phyloP scores from a whole-genome alignment of 768 basidiomycete species.

The Hygrophoropsis aurantiaca region DNA sequence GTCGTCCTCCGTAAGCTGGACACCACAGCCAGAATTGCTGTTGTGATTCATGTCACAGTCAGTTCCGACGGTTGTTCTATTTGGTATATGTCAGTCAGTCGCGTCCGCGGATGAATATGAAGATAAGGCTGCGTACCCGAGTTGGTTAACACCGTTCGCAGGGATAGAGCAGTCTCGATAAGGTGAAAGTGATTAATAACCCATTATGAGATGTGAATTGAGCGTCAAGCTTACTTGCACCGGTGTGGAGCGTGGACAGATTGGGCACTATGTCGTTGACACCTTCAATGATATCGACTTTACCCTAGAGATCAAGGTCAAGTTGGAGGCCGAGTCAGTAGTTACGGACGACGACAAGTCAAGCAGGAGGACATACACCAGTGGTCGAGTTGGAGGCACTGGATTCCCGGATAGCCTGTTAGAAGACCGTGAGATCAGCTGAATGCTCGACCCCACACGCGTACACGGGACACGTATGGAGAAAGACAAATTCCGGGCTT shows the following conservation, averaged over 20 bases:
- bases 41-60: constrained; percentile 22
- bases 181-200: too few species aligned
- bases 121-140: too few species aligned
- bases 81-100: too few species aligned
- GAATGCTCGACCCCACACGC: constrained; percentile 7
- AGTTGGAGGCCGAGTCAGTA: constrained; percentile 6
- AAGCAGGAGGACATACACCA: constrained; percentile 14
- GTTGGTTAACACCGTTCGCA: too few species aligned
- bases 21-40: constrained; percentile 40
- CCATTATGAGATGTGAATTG: too few species aligned
- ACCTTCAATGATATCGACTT: constrained; percentile 32
- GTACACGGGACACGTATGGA: too few species aligned
- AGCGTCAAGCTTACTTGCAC: constrained; percentile 43
- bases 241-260: constrained; percentile 57
- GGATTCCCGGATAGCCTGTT: constrained; percentile 28
- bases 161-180: constrained; percentile 32
- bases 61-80: constrained; percentile 19
- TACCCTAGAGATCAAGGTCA: constrained; percentile 22
- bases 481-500: constrained; percentile 4
- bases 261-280: constrained; percentile 57
- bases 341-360: too few species aligned
- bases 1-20: constrained; percentile 18
- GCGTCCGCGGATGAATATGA: too few species aligned
- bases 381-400: constrained; percentile 22
- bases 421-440: constrained; percentile 8